A percentile compares a stretch with the other conserved stretches of the same genome.
phyloP scores from a whole-genome alignment of 2,329 filamentous ascomycete species.

The Bipolaris sorokiniana region DNA sequence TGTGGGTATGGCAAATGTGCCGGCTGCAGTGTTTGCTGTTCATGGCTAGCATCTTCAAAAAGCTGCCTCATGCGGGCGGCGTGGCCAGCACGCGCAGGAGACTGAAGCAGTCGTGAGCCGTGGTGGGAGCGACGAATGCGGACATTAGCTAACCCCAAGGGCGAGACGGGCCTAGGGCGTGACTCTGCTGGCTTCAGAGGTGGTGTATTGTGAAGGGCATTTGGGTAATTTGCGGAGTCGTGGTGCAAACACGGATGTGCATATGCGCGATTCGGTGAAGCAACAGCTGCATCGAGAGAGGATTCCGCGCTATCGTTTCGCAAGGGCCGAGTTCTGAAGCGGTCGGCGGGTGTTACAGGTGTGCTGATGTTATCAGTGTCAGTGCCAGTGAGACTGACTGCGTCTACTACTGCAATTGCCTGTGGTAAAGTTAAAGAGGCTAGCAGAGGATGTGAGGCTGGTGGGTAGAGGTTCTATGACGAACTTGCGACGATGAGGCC shows the following conservation, averaged over 20 bases:
- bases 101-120: conserved; percentile 28
- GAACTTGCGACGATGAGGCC: conserved; percentile 15
- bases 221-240: not conserved
- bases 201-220: not conserved
- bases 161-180: not conserved
- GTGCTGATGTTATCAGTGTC: conserved; percentile 1
- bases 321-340: not conserved
- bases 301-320: not conserved
- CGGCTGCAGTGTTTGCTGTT: conserved; percentile 1
- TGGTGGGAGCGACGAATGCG: conserved; percentile 31
- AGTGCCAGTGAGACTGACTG: not conserved
- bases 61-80: conserved; percentile 37
- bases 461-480: conserved; percentile 1
- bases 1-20: conserved; percentile 25
- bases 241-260: not conserved
- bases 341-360: conserved; percentile 12
- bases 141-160: conserved; percentile 26
- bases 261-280: not conserved
- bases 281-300: conserved; percentile 11
- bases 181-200: not conserved
- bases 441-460: not conserved
- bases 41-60: conserved; percentile 29
- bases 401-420: conserved; percentile 5
- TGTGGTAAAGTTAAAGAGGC: conserved; percentile 14
- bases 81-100: conserved; percentile 41